Evolutionary conservation across 2,329 filamentous ascomycete genomes (phyloP).

Genomic region (Aspergillus pseudoviridinutans): DNA sequence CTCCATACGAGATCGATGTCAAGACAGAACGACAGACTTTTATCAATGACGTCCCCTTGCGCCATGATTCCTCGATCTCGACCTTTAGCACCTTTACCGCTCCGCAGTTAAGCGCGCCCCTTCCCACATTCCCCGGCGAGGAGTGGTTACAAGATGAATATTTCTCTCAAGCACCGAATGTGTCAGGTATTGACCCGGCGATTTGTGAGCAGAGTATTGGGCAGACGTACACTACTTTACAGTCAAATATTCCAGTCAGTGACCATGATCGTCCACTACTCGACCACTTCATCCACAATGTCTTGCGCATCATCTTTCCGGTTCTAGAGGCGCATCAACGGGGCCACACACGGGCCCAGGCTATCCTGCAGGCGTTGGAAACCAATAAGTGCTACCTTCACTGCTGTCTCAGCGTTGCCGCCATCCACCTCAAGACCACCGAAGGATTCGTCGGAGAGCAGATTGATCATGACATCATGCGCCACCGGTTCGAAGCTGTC

Average conservation of each 20-base stretch:
- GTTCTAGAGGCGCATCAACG: conserved; percentile 87
- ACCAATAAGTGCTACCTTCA: conserved; percentile 91
- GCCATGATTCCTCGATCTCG: conserved; percentile 81
- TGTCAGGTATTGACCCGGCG: conserved; percentile 18
- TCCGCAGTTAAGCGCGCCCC: conserved; percentile 63
- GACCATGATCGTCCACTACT: conserved; percentile 82
- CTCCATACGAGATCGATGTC: conserved; percentile 90
- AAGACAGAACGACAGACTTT: conserved; percentile 94
- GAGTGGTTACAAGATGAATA: conserved; percentile 71
- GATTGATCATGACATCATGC: conserved; percentile 87
- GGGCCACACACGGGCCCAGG: conserved; percentile 72
- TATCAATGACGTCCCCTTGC: conserved; percentile 81
- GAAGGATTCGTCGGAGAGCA: conserved; percentile 64
- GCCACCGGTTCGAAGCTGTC: conserved; percentile 85
- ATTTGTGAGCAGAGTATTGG: conserved; percentile 15
- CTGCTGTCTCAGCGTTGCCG: conserved; percentile 90
- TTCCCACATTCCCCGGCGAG: conserved; percentile 60
- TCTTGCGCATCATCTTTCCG: conserved; percentile 85
- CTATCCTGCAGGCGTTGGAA: conserved; percentile 83
- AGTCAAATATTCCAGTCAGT: conserved; percentile 75
- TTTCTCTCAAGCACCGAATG: conserved; percentile 55
- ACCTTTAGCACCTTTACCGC: conserved; percentile 92
- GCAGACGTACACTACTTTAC: conserved; percentile 54
- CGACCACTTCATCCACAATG: conserved; percentile 85
- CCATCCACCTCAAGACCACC: conserved; percentile 84